Evolutionary conservation across 1,284 basidiomycete genomes (phyloP).

Genomic region (Moniliella sp.): DNA sequence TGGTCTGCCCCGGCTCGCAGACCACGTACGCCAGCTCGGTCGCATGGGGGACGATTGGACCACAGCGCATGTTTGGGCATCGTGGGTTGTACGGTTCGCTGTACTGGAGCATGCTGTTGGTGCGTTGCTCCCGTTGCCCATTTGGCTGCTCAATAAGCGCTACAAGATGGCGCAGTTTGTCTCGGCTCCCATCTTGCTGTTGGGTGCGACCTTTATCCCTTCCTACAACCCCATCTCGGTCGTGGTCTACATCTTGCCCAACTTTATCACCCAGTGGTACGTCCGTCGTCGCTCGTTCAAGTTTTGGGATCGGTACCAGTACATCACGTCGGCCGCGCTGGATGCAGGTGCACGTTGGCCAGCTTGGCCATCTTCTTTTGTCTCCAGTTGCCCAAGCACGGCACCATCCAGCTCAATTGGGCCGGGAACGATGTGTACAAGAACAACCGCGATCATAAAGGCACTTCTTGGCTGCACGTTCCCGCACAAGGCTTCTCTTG

Average conservation of each 20-base stretch:
- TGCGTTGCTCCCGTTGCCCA: background rate
- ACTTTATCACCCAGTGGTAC: background rate
- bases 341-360: background rate
- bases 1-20: too few species aligned
- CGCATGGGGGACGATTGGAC: background rate
- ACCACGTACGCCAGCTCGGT: background rate
- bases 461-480: too few species aligned
- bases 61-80: background rate
- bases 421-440: background rate
- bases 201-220: background rate
- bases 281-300: background rate
- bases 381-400: background rate
- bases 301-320: background rate
- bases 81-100: too few species aligned
- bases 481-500: too few species aligned
- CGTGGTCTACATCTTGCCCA: background rate
- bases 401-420: background rate
- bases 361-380: background rate
- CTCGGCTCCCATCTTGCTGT: background rate
- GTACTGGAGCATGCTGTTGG: too few species aligned
- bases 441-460: background rate
- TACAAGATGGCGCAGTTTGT: background rate
- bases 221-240: background rate
- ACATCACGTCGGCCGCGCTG: background rate
- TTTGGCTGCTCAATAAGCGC: background rate